Evolutionary conservation across 495 filamentous ascomycete genomes (phyloP), one percentile per base, ranked within the genome.

Genomic region (Tuber aestivum): DNA sequence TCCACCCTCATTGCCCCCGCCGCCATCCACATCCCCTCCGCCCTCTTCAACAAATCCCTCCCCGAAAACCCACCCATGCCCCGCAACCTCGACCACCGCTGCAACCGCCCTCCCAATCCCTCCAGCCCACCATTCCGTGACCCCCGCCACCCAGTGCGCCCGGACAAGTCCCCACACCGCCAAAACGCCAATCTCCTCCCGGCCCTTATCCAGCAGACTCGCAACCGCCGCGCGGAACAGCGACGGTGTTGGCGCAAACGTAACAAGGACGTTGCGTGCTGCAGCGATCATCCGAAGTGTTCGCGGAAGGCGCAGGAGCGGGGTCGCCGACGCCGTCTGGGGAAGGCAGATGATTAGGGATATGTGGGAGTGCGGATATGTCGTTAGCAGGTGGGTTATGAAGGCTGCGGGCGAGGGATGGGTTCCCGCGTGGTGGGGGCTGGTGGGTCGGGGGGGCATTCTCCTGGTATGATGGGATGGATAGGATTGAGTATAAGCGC

Each of bases 111-210:
- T 61, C 2, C 50, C 50, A 61, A 61, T 61, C 50, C 50, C 50
- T 16, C 50, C 50, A 32, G 50, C 50, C 50, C 50, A 32, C 50
- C 50, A 61, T n/a, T 61, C 50, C 12, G 23, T 10, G 1, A 0
- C 16, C 50, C 50, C 50, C n/a, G 50, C 50, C 2, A 27, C 14
- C 50, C 50, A 61, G 50, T 61, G 50, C n/a, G n/a, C 50, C 10
- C n/a, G 50, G 50, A 61, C 50, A 32, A 61, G 50, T 61, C 50
- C 50, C 50, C 50, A 61, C 50, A 61, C 50, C 27, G 56, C 56
- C 27, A 65, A 18, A 20, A 65, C 56, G 0, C 56, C 56, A 65
- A 65, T 18, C 56, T 65, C 56, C 56, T 65, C 56, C 27, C 3
- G 56, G 12, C 56, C 16, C 56, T 35, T 65, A 32, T 35, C 27